These are phyloP conservation scores for Pythium brachiatum DNA, from an alignment of 352 stramenopile species.

Conservation along the genomic window DNA sequence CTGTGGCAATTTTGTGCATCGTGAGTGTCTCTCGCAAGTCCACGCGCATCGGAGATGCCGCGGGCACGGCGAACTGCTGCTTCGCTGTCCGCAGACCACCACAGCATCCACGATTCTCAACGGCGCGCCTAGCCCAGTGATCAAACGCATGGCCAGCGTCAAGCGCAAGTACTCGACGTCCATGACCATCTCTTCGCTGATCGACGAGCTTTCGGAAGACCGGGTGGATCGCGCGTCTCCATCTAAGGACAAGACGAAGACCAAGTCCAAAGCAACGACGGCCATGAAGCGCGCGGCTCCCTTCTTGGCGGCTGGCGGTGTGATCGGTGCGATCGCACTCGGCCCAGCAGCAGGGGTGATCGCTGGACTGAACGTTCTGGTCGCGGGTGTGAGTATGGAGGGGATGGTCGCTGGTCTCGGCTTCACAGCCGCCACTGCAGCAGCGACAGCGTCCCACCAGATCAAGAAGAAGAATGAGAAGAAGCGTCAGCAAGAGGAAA, in stretches of 20 bases:
- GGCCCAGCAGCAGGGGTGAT: conserved; percentile 45
- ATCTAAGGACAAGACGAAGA: not conserved
- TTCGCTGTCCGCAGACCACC: conserved; percentile 29
- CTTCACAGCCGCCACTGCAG: conserved; percentile 52
- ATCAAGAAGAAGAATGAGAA: conserved; percentile 43
- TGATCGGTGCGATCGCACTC: conserved; percentile 53
- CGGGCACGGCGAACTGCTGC: conserved; percentile 33
- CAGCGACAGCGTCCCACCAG: conserved; percentile 50
- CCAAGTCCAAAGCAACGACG: conserved; percentile 9
- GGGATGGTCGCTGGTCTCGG: conserved; percentile 57
- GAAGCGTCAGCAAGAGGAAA: conserved; percentile 32
- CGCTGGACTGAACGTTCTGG: conserved; percentile 57
- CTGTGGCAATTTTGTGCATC: conserved; percentile 53
- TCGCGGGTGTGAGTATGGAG: conserved; percentile 50
- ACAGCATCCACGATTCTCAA: not conserved
- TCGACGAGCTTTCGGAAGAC: conserved; percentile 26
- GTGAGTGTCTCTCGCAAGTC: conserved; percentile 47
- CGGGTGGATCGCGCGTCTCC: conserved; percentile 1
- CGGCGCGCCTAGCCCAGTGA: not conserved
- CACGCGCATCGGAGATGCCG: conserved; percentile 51
- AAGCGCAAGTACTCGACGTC: conserved; percentile 18
- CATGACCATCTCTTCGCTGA: conserved; percentile 31
- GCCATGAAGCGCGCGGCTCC: conserved; percentile 34
- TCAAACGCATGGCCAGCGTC: conserved; percentile 11
- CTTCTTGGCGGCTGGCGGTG: conserved; percentile 55